Conservation (phyloP, 495 filamentous ascomycete genomes). For the Entonaema liquescens region DNA sequence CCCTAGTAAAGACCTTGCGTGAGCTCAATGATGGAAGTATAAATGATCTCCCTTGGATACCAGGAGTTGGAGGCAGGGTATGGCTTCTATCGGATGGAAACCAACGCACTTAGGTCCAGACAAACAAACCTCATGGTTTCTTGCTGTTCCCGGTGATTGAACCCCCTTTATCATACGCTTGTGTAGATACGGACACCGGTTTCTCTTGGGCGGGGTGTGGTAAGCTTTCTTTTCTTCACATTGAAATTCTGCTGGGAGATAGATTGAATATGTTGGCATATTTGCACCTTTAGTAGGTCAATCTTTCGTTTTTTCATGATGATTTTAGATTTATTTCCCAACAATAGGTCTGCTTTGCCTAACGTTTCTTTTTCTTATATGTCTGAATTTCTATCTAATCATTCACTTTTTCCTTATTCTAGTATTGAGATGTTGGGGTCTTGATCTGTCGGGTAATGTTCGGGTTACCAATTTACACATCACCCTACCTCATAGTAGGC, state of each 20-base stretch:
- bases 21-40: background rate
- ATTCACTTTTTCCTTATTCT: too few relatives aligned
- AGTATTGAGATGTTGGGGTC: background rate
- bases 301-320: background rate
- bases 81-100: background rate
- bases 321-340: background rate
- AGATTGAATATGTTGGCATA: background rate
- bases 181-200: background rate
- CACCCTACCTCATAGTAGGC: too few relatives aligned
- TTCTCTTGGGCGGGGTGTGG: background rate
- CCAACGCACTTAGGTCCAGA: background rate
- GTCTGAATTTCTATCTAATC: too few relatives aligned
- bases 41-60: background rate
- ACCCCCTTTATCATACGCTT: background rate
- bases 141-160: background rate
- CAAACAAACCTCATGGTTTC: background rate
- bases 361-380: too few relatives aligned
- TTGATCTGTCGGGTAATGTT: background rate
- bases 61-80: background rate
- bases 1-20: background rate
- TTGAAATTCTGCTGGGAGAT: background rate
- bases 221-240: background rate
- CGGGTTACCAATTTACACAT: background rate
- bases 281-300: background rate
- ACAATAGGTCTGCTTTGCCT: too few relatives aligned